Percentiles rank a stretch among this genome's conserved stretches.
Conservation (phyloP, 2,329 filamentous ascomycete genomes). For the Fusarium mundagurra region DNA sequence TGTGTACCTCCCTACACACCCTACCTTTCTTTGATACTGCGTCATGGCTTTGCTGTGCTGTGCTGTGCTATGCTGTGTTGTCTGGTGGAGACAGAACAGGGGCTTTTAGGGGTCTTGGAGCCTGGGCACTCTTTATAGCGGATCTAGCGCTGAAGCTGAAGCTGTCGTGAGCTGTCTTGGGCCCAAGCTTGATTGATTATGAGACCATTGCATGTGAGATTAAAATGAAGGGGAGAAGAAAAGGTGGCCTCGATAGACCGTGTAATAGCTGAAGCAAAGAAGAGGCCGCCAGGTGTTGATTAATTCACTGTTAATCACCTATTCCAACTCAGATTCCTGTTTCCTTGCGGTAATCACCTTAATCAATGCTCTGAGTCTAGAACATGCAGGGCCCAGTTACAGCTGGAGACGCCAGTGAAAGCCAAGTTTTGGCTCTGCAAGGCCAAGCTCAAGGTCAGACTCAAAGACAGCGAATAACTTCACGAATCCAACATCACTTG, state of each 20-base stretch:
- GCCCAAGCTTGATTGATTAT: neutral
- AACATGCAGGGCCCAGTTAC: slow-evolving; percentile 31
- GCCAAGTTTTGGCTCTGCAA: slow-evolving; percentile 1
- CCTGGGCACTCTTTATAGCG: slow-evolving; percentile 7
- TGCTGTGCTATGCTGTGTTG: neutral
- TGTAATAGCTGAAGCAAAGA: neutral
- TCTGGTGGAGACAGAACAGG: slow-evolving; percentile 5
- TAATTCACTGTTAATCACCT: neutral
- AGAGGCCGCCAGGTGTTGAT: neutral
- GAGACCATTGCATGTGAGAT: neutral
- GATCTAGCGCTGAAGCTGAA: slow-evolving; percentile 20
- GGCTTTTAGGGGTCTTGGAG: neutral
- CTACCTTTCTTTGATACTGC: neutral
- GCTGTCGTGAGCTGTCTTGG: slow-evolving; percentile 13
- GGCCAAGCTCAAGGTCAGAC: neutral
- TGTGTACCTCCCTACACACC: neutral
- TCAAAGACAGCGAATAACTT: slow-evolving; percentile 34
- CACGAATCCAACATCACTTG: slow-evolving; percentile 32
- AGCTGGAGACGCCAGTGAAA: slow-evolving; percentile 2
- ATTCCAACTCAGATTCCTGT: neutral
- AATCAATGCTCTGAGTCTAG: neutral
- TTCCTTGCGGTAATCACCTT: neutral
- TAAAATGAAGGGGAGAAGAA: neutral
- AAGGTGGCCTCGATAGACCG: neutral
- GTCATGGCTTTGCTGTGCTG: neutral